Percentiles rank a stretch among this genome's conserved stretches.
These are phyloP conservation scores for Aethionema arabicum DNA, from an alignment of 345 rosid species.

Conservation along the genomic window DNA sequence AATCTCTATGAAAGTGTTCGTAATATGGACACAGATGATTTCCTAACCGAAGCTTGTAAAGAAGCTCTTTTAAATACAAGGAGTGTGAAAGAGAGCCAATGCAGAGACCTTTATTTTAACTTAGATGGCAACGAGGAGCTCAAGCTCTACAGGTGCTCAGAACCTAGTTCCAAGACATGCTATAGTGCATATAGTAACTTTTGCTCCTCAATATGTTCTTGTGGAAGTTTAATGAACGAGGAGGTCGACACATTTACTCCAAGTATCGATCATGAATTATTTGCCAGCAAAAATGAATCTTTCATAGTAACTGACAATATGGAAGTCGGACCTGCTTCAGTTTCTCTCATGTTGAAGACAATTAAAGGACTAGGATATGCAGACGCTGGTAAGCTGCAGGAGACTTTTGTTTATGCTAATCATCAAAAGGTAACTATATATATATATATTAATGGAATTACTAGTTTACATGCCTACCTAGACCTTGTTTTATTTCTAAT, in stretches of 20 bases:
- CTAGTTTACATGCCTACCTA: no score
- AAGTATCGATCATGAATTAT: no score
- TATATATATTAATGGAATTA: no score
- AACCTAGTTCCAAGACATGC: background rate
- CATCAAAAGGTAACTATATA: no score
- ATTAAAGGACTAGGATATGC: background rate
- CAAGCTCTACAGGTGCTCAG: no score
- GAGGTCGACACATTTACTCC: no score
- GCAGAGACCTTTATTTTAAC: no score
- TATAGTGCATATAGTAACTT: background rate
- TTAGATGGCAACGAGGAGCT: no score
- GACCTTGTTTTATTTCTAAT: no score
- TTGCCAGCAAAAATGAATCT: no score
- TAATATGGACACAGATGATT: background rate
- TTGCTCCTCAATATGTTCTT: background rate
- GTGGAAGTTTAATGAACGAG: background rate
- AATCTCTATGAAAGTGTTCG: background rate
- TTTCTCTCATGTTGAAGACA: background rate
- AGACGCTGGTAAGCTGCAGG: no score
- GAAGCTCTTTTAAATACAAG: background rate
- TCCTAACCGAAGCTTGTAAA: background rate
- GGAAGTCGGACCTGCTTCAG: background rate
- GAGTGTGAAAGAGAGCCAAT: no score
- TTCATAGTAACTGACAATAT: constrained; percentile 10
- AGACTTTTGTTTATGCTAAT: background rate